Percentiles rank a stretch among this genome's conserved stretches.
Conservation (phyloP, 148 eudicot species). For the Chenopodium suecicum region DNA sequence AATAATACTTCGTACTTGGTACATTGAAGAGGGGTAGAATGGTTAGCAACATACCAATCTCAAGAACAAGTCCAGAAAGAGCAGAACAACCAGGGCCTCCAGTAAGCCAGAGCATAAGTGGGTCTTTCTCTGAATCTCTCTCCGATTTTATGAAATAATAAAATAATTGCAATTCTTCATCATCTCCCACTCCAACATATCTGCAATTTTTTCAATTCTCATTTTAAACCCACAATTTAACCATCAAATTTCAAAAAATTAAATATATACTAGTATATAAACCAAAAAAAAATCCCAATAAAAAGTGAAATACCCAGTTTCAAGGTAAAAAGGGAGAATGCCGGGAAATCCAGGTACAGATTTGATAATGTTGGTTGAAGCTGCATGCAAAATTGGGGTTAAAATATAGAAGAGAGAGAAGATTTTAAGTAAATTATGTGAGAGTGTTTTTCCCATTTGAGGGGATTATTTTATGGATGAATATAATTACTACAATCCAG, state of each 20-base stretch:
- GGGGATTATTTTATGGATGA: too few relatives aligned
- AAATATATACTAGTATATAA: too few relatives aligned
- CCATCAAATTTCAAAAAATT: too few relatives aligned
- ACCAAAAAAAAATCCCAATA: too few relatives aligned
- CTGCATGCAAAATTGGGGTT: neutral
- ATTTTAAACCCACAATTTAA: too few relatives aligned
- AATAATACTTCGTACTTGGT: too few relatives aligned
- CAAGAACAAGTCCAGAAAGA: conserved; percentile 23
- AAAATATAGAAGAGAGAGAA: neutral
- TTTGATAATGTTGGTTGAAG: conserved; percentile 4
- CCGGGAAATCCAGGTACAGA: conserved; percentile 29
- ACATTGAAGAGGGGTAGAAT: too few relatives aligned
- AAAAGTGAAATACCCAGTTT: conserved; percentile 4
- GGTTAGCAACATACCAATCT: conserved; percentile 17
- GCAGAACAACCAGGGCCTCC: conserved; percentile 38
- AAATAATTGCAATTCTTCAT: conserved; percentile 28
- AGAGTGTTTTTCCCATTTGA: too few relatives aligned
- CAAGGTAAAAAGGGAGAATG: conserved; percentile 25
- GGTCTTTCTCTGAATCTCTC: conserved; percentile 16
- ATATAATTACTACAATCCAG: too few relatives aligned
- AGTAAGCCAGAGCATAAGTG: conserved; percentile 32
- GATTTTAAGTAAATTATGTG: neutral
- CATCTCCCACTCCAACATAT: conserved; percentile 28
- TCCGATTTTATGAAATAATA: conserved; percentile 32
- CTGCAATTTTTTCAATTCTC: conserved; percentile 7